Conservation (phyloP, 768 basidiomycete species). For the Hygrocybe punicea region DNA sequence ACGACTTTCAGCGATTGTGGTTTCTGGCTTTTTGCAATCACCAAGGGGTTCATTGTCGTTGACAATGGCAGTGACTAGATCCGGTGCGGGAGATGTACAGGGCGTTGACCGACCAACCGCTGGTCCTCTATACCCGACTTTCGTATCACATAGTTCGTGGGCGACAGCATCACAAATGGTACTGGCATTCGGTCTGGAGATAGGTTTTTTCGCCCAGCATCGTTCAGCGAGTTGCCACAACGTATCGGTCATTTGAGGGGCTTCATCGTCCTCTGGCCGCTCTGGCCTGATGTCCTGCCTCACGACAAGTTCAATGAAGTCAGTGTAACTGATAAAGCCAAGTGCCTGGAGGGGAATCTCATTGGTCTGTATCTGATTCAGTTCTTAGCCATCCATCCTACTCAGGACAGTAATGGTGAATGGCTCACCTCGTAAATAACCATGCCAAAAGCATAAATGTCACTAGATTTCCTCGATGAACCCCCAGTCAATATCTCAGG, state of each 20-base stretch:
- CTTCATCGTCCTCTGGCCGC: conserved; percentile 20
- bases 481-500: conserved; percentile 23
- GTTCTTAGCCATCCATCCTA: not conserved
- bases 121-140: not conserved
- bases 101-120: not conserved
- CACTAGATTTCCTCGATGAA: conserved; percentile 12
- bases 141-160: not conserved
- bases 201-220: conserved; percentile 21
- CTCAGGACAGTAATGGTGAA: not conserved
- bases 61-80: not conserved
- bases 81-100: not conserved
- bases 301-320: conserved; percentile 15
- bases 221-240: conserved; percentile 22
- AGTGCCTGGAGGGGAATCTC: conserved; percentile 16
- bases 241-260: conserved; percentile 17
- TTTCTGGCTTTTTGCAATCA: not conserved
- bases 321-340: conserved; percentile 11
- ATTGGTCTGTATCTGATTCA: conserved; percentile 6
- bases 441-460: conserved; percentile 18
- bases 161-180: conserved; percentile 9
- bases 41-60: not conserved
- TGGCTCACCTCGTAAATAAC: conserved; percentile 21
- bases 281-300: conserved; percentile 18
- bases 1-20: not conserved
- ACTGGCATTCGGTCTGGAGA: conserved; percentile 16